phyloP scores from a whole-genome alignment of 352 stramenopile species.

The Phytophthora meadii region DNA sequence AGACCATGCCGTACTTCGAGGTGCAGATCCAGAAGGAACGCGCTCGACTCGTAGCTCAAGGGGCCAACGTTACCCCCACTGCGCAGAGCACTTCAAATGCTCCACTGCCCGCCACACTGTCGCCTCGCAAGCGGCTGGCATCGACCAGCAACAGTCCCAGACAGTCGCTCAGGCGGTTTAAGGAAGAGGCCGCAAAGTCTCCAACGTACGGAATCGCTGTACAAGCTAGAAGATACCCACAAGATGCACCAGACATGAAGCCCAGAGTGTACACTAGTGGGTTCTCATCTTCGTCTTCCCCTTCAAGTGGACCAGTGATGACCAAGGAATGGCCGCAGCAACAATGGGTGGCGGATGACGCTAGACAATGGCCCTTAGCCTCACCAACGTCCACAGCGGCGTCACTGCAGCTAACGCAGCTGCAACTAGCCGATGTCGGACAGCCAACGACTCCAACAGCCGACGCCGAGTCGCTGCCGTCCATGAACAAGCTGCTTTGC shows the following conservation, averaged over 20 bases:
- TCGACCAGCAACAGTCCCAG: constrained; percentile 24
- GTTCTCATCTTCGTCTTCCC: constrained; percentile 6
- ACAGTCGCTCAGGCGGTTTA: constrained; percentile 27
- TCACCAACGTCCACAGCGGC: constrained; percentile 25
- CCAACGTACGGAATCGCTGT: constrained; percentile 6
- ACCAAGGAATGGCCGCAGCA: constrained; percentile 28
- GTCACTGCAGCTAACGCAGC: constrained; percentile 22
- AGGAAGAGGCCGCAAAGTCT: constrained; percentile 15
- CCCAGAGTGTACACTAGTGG: constrained; percentile 13
- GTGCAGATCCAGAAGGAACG: constrained; percentile 79
- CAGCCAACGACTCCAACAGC: not conserved
- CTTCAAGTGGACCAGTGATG: constrained; percentile 4
- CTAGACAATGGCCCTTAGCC: constrained; percentile 32
- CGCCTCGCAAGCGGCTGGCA: constrained; percentile 52
- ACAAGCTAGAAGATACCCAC: constrained; percentile 9
- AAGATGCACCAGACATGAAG: constrained; percentile 8
- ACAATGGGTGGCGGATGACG: constrained; percentile 28
- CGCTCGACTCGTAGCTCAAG: constrained; percentile 59
- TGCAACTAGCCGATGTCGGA: constrained; percentile 19
- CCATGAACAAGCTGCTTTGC: constrained; percentile 69
- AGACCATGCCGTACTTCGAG: constrained; percentile 80
- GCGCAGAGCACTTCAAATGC: constrained; percentile 42
- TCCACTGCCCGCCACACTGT: constrained; percentile 47
- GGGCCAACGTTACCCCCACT: constrained; percentile 56
- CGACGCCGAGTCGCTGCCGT: constrained; percentile 59